Evolutionary conservation across 495 filamentous ascomycete genomes (phyloP).

Genomic region (Penicillium cataractarum): DNA sequence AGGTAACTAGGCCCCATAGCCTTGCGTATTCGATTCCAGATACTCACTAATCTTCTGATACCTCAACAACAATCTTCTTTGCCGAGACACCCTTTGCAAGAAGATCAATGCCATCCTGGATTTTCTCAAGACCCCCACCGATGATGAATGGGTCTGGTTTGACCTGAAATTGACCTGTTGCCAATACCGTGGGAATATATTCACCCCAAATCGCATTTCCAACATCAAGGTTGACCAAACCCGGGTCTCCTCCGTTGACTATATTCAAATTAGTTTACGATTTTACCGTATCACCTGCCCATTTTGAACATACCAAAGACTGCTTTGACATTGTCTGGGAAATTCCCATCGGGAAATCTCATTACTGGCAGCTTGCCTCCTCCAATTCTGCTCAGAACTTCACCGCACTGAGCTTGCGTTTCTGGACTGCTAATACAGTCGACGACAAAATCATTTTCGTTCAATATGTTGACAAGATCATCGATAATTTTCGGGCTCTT

Average conservation of each 20-base stretch:
- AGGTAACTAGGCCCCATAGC: neutral
- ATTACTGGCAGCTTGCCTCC: constrained; percentile 36
- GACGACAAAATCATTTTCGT: constrained; percentile 26
- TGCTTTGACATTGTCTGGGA: constrained; percentile 18
- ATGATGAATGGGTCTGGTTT: constrained; percentile 41
- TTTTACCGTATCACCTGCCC: neutral
- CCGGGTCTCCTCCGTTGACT: constrained; percentile 2
- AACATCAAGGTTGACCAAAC: constrained; percentile 8
- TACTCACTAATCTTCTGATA: neutral
- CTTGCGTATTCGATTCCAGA: neutral
- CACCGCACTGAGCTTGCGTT: constrained; percentile 23
- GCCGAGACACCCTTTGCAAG: constrained; percentile 40
- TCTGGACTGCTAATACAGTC: constrained; percentile 27
- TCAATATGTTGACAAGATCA: constrained; percentile 19
- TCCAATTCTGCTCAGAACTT: constrained; percentile 35
- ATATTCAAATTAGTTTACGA: neutral
- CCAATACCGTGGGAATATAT: constrained; percentile 39
- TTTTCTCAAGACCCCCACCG: constrained; percentile 42
- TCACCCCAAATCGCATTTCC: constrained; percentile 32
- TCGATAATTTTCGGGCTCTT: constrained; percentile 28
- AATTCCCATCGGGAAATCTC: neutral
- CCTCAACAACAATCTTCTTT: constrained; percentile 27
- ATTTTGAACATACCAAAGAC: constrained; percentile 14
- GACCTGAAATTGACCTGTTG: constrained; percentile 27
- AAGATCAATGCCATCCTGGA: constrained; percentile 45